Base-by-base conservation (phyloP, 2,329 filamentous ascomycete genomes). In the Camptophora hylomeconis region DNA sequence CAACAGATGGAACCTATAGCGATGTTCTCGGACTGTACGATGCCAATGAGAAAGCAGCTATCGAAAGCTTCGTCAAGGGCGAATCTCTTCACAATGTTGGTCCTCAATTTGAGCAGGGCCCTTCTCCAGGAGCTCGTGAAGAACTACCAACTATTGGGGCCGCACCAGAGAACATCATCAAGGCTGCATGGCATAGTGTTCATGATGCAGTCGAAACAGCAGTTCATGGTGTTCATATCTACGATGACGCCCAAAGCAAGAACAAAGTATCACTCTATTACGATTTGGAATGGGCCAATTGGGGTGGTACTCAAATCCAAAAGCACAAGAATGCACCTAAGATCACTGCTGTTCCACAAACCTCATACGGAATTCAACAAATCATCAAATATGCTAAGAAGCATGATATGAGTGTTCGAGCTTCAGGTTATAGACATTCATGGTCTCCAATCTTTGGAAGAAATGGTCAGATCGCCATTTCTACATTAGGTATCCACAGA, bases 401-500 rank as follows among this genome's bases (percentile, higher is more conserved):
- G 3, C 42, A 54, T 15, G 42, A 48, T 2, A 47, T 55, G 35
- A 46, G 55, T 4, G 53, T 63, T 10, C 49, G 60, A 17, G 57
- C 53, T 19, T 48, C 50, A 3, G 60, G 58, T 1, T 63, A 59
- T 32, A 48, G 59, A 4, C 60, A 63, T 35, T 58, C 53, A 5
- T 62, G 59, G 57, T 46, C 51, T 4, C 44, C 52, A 5, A 52
- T 58, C 12, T 63, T 59, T 34, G 51, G 54, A 2, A 44, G 54
- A 33, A 45, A 54, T 14, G 54, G 52, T 15, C 48, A 61, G 26
- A 49, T 64, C 10, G 39, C 62, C 23, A 52, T 63, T 21, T 62
- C 58, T 0, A 47, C 61, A 10, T 41, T 62, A n/a, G 52, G 52
- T 26, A 35, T 61, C 5, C 34, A 52, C 14, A 42, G 49, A 19